These are phyloP conservation scores for Cladophialophora exuberans DNA, from an alignment of 2,329 filamentous ascomycete genomes.

Conservation along the genomic window DNA sequence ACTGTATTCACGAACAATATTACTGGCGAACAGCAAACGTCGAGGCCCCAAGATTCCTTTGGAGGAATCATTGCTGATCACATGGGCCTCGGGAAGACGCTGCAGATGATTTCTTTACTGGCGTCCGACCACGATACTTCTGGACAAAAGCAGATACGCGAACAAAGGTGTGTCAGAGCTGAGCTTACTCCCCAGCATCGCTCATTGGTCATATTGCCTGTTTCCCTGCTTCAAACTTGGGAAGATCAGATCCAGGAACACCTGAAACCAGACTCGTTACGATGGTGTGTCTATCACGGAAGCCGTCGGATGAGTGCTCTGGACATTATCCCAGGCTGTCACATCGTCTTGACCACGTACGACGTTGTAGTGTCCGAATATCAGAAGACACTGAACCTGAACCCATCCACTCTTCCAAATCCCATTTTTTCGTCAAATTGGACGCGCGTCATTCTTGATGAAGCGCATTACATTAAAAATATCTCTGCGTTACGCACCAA, in stretches of 20 bases:
- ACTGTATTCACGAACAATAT: neutral
- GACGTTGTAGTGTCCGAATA: neutral
- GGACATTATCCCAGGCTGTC: neutral
- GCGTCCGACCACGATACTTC: conserved; percentile 36
- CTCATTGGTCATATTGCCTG: conserved; percentile 2
- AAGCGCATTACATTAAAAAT: neutral
- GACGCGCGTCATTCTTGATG: neutral
- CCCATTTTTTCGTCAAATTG: neutral
- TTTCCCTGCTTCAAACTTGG: neutral
- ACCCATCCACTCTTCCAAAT: neutral
- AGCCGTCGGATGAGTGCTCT: neutral
- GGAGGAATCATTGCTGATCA: conserved; percentile 52
- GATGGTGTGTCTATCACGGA: neutral
- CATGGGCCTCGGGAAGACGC: conserved; percentile 52
- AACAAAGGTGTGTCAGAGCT: too few species aligned
- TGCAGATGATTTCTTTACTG: conserved; percentile 48
- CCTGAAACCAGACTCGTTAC: neutral
- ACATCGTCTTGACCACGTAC: neutral
- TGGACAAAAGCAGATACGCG: too few species aligned
- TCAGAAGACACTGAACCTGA: neutral
- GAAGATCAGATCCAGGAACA: neutral
- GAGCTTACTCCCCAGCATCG: too few species aligned
- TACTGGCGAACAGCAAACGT: neutral
- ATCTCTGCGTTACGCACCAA: neutral
- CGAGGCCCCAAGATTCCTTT: neutral